phyloP scores from a whole-genome alignment of 78 protist species.

The Dictyostelium discoideum region DNA sequence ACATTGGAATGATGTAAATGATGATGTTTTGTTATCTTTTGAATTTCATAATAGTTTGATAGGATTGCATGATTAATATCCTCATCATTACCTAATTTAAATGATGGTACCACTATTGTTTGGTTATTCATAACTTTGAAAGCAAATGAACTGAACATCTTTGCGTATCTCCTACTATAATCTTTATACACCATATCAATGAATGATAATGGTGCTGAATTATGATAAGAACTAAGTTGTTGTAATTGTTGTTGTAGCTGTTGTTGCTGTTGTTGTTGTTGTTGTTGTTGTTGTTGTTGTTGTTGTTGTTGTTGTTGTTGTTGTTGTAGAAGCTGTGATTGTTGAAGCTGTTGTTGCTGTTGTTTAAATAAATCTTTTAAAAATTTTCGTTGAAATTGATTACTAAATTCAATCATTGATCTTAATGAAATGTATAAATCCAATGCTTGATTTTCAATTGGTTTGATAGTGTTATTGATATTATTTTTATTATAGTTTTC shows the following conservation, averaged over 20 bases:
- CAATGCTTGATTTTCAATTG: not conserved
- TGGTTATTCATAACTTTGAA: not conserved
- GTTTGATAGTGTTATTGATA: not conserved
- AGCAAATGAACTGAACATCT: not conserved
- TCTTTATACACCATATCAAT: not conserved
- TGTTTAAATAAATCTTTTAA: not conserved
- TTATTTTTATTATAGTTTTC: not conserved
- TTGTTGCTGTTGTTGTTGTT: not conserved
- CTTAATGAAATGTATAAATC: not conserved
- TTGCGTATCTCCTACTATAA: not conserved
- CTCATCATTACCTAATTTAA: not conserved
- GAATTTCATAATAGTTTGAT: not conserved
- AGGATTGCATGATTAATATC: not conserved
- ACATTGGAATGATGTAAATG: not conserved
- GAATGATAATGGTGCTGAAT: conserved; percentile 2
- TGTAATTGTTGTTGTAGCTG: not conserved
- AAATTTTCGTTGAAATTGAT: not conserved
- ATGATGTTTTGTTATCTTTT: not conserved
- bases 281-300: not conserved
- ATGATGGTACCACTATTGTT: not conserved
- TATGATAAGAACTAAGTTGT: not conserved
- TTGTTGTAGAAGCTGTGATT: not conserved
- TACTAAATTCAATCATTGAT: not conserved
- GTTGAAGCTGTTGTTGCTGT: not conserved
- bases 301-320: not conserved